phyloP scores from a whole-genome alignment of 2,329 filamentous ascomycete genomes.

The Aspergillus cejpii region DNA sequence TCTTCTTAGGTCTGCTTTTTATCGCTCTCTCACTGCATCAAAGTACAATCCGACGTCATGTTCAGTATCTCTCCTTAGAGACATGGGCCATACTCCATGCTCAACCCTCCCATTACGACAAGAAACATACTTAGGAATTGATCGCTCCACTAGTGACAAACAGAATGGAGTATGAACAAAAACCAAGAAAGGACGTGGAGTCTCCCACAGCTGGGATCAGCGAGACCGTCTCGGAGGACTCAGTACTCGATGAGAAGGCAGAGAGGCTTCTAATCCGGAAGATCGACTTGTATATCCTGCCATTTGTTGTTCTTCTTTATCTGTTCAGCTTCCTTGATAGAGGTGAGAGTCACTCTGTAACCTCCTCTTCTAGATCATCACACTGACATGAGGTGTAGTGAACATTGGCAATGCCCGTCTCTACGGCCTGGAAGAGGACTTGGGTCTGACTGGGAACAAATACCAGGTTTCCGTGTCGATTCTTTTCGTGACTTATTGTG shows the following conservation, averaged over 20 bases:
- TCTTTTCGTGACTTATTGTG: conserved; percentile 59
- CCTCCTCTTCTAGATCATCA: background rate
- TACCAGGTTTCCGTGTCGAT: conserved; percentile 64
- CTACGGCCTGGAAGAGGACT: conserved; percentile 57
- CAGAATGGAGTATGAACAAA: background rate
- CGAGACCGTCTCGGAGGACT: conserved; percentile 15
- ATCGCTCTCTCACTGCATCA: too few species aligned
- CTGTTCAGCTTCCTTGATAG: conserved; percentile 69
- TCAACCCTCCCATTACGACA: background rate
- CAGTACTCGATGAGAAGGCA: conserved; percentile 23
- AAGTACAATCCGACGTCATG: too few species aligned
- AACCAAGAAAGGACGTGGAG: conserved; percentile 15
- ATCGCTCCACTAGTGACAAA: background rate
- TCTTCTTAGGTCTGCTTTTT: too few species aligned
- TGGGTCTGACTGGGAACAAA: conserved; percentile 56
- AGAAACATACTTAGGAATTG: background rate
- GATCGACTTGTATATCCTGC: conserved; percentile 38
- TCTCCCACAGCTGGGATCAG: conserved; percentile 7
- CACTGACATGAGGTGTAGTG: conserved; percentile 36
- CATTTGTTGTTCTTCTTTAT: conserved; percentile 48
- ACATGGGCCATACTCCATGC: too few species aligned
- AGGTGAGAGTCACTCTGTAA: conserved; percentile 20
- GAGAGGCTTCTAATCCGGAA: conserved; percentile 33
- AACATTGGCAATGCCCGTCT: conserved; percentile 68
- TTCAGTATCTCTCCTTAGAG: too few species aligned